phyloP scores from a whole-genome alignment of 2,329 filamentous ascomycete genomes.

The Raffaelea albimanens region DNA sequence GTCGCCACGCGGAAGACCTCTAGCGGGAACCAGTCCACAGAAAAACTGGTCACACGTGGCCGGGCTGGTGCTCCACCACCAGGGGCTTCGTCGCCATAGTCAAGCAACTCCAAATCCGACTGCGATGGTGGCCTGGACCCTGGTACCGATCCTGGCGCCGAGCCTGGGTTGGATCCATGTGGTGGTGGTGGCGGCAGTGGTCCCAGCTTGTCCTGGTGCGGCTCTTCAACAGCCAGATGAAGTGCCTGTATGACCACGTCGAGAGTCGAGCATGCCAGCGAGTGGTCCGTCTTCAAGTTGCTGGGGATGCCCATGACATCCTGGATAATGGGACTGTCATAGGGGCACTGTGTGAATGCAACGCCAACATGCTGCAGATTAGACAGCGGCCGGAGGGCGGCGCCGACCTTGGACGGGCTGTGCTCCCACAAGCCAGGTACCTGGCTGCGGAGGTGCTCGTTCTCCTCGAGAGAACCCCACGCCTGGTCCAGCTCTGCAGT shows the following conservation, averaged over 20 bases:
- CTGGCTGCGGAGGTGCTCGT: slow-evolving; percentile 22
- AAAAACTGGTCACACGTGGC: slow-evolving; percentile 22
- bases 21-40: slow-evolving; percentile 33
- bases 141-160: too few relatives aligned
- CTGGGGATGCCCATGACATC: slow-evolving; percentile 28
- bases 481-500: slow-evolving; percentile 26
- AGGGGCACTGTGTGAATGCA: slow-evolving; percentile 30
- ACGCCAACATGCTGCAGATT: slow-evolving; percentile 30
- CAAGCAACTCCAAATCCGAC: too few relatives aligned
- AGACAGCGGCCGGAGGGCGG: slow-evolving; percentile 27
- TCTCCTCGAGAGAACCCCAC: slow-evolving; percentile 27
- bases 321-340: slow-evolving; percentile 26
- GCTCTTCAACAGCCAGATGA: slow-evolving; percentile 6
- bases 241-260: slow-evolving; percentile 12
- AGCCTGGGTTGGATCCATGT: too few relatives aligned
- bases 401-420: slow-evolving; percentile 12
- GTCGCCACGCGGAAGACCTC: slow-evolving; percentile 28
- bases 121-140: too few relatives aligned
- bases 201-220: background rate
- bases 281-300: slow-evolving; percentile 29
- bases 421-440: slow-evolving; percentile 26
- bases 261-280: slow-evolving; percentile 25
- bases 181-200: background rate
- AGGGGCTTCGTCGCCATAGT: too few relatives aligned
- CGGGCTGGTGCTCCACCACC: too few relatives aligned